Percentiles rank a stretch among this genome's conserved stretches.
Conservation (phyloP, 2,329 filamentous ascomycete species). For the Alternaria rosae region DNA sequence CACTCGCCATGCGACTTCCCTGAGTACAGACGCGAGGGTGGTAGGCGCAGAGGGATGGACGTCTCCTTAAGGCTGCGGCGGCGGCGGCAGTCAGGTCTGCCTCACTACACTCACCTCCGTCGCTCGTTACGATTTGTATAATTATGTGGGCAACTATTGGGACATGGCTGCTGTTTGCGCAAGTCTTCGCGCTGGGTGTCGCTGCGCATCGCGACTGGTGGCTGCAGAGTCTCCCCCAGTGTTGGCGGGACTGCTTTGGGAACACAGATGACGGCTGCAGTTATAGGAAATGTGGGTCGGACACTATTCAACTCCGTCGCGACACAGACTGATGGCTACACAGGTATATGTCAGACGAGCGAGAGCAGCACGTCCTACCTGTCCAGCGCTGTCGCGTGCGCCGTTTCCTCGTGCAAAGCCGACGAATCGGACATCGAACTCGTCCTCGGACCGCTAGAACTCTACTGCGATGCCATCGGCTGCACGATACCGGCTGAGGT, state of each 20-base stretch:
- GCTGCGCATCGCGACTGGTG: slow-evolving; percentile 24
- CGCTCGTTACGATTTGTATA: background rate
- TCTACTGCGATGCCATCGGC: slow-evolving; percentile 26
- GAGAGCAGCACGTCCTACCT: slow-evolving; percentile 27
- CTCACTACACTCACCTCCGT: background rate
- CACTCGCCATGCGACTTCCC: background rate
- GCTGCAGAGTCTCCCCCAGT: slow-evolving; percentile 26
- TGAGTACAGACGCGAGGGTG: background rate
- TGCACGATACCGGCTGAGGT: slow-evolving; percentile 27
- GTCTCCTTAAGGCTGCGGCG: background rate
- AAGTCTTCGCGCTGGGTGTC: slow-evolving; percentile 2
- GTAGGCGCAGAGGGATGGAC: background rate
- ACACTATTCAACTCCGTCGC: background rate
- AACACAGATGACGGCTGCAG: slow-evolving; percentile 26
- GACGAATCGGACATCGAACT: slow-evolving; percentile 22
- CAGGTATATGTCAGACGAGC: slow-evolving; percentile 38
- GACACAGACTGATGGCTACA: slow-evolving; percentile 4
- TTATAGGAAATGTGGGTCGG: slow-evolving; percentile 27
- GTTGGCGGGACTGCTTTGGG: slow-evolving; percentile 31
- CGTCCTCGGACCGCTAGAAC: slow-evolving; percentile 26
- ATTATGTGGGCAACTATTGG: slow-evolving; percentile 8
- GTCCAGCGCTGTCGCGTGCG: slow-evolving; percentile 27
- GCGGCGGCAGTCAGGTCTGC: too few relatives aligned
- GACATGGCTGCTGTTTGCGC: slow-evolving; percentile 7
- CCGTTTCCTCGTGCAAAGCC: slow-evolving; percentile 22